A percentile compares a stretch with the other conserved stretches of the same genome.
Conservation (phyloP, 805 yeast genomes). For the Priceomyces haplophilus region DNA sequence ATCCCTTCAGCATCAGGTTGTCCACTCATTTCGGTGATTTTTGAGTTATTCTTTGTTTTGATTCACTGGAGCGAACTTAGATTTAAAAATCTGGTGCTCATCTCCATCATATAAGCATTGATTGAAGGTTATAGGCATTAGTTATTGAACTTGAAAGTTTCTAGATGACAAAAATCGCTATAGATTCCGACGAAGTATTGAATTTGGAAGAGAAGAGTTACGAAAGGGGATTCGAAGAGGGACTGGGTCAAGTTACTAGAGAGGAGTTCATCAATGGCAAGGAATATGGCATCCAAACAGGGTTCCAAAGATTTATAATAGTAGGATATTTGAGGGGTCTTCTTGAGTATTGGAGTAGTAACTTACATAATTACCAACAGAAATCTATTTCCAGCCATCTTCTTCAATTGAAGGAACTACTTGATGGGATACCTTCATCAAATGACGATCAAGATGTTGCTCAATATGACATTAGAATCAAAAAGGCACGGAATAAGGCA, state of each 20-base stretch:
- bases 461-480: constrained; percentile 48
- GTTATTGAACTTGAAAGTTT: neutral
- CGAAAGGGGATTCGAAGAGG: constrained; percentile 69
- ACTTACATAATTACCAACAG: constrained; percentile 16
- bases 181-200: constrained; percentile 49
- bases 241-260: constrained; percentile 55
- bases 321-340: constrained; percentile 67
- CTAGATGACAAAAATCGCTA: constrained; percentile 27
- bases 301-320: constrained; percentile 64
- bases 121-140: neutral
- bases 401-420: constrained; percentile 28
- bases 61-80: neutral
- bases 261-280: constrained; percentile 74
- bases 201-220: constrained; percentile 62
- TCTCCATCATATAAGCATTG: neutral
- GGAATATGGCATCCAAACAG: constrained; percentile 78
- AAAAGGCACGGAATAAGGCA: constrained; percentile 59
- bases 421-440: constrained; percentile 17
- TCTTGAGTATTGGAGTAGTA: constrained; percentile 34
- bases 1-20: constrained; percentile 9
- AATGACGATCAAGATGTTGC: constrained; percentile 59
- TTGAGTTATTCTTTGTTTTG: neutral
- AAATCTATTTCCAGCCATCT: constrained; percentile 21
- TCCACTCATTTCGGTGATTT: constrained; percentile 1
- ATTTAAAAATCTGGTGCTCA: neutral